phyloP scores from a whole-genome alignment of 2,329 filamentous ascomycete genomes.

The Xylaria sp. region DNA sequence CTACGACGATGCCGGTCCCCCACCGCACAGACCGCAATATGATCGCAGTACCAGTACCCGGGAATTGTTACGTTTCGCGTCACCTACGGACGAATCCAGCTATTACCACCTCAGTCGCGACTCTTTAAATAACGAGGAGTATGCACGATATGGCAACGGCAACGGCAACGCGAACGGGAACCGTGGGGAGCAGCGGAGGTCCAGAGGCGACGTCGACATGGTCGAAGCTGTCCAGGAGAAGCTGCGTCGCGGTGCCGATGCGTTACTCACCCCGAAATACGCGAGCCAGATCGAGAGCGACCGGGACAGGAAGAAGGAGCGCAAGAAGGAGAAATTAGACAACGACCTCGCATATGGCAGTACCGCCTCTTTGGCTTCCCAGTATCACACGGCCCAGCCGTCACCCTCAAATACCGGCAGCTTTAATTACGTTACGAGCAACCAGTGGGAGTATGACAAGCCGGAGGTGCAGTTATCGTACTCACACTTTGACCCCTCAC shows the following conservation, averaged over 20 bases:
- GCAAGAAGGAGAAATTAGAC: constrained; percentile 42
- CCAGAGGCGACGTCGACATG: constrained; percentile 32
- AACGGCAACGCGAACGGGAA: too few relatives aligned
- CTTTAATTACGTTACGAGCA: constrained; percentile 38
- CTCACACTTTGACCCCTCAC: too few relatives aligned
- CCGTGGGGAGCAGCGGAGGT: constrained; percentile 24
- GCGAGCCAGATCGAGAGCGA: constrained; percentile 37
- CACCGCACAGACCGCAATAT: constrained; percentile 39
- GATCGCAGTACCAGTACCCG: constrained; percentile 40
- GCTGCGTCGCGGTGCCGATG: constrained; percentile 36
- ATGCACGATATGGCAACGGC: constrained; percentile 20
- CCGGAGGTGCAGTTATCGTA: constrained; percentile 40
- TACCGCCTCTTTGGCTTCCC: constrained; percentile 19
- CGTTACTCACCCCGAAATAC: constrained; percentile 38
- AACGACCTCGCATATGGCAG: constrained; percentile 57
- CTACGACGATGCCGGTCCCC: constrained; percentile 42
- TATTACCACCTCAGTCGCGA: constrained; percentile 31
- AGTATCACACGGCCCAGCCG: constrained; percentile 28
- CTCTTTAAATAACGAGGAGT: constrained; percentile 12
- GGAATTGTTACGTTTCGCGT: constrained; percentile 39
- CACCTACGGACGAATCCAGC: constrained; percentile 34
- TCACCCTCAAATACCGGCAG: constrained; percentile 27
- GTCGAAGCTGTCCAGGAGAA: constrained; percentile 30
- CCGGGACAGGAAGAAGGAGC: constrained; percentile 38
- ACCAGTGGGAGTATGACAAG: constrained; percentile 44